Evolutionary conservation across 257 asterid genomes (phyloP).

Genomic region (Petunia axillaris): DNA sequence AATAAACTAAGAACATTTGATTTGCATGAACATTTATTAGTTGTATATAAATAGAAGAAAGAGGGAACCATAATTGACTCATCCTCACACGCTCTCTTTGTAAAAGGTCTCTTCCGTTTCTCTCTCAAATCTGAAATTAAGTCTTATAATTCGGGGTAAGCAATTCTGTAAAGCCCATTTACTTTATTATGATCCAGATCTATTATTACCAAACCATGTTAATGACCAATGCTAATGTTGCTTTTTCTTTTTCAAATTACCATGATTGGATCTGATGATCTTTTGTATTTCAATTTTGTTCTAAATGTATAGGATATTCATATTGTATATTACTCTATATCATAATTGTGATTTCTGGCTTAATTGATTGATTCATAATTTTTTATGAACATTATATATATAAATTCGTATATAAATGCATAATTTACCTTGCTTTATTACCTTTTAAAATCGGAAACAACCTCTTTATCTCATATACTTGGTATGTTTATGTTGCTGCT

Average conservation of each 20-base stretch:
- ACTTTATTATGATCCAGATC: conserved; percentile 17
- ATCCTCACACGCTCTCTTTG: background rate
- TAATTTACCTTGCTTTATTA: background rate
- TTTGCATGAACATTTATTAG: background rate
- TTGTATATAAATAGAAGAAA: conserved; percentile 10
- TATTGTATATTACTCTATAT: background rate
- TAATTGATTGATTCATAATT: background rate
- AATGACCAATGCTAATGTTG: conserved; percentile 1
- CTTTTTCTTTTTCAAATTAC: background rate
- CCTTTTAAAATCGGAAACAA: background rate
- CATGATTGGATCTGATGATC: conserved; percentile 11
- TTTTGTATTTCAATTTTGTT: background rate
- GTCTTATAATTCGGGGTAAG: background rate
- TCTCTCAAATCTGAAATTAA: background rate
- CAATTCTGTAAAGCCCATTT: background rate
- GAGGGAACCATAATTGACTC: conserved; percentile 20
- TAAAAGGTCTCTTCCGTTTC: conserved; percentile 19
- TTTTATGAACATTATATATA: background rate
- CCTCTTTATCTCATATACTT: too few relatives aligned
- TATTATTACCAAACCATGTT: background rate
- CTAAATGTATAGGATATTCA: background rate
- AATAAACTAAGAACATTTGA: background rate
- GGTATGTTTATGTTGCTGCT: too few relatives aligned
- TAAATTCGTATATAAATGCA: background rate
- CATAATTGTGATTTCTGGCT: background rate